phyloP scores from a whole-genome alignment of 1,284 basidiomycete species.

The Trametes versicolor region DNA sequence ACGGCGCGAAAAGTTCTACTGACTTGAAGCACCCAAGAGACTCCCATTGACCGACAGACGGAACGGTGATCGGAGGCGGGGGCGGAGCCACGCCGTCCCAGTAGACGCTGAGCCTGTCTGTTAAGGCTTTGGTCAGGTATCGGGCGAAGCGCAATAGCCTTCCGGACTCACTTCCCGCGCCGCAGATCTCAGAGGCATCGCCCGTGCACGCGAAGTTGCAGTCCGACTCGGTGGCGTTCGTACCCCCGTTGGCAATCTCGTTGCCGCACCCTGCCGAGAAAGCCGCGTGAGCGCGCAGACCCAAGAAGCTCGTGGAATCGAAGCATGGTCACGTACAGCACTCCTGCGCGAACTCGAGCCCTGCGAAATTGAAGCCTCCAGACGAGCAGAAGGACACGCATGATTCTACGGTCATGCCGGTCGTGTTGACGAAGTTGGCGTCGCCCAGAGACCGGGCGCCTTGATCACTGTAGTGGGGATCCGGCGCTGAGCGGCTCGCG shows the following conservation, averaged over 20 bases:
- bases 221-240: constrained; percentile 56
- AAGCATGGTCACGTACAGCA: constrained; percentile 59
- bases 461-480: constrained; percentile 60
- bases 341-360: constrained; percentile 65
- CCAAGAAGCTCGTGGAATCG: not conserved
- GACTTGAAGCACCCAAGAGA: constrained; percentile 75
- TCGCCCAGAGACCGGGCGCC: constrained; percentile 61
- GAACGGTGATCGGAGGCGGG: constrained; percentile 57
- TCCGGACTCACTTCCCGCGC: constrained; percentile 50
- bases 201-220: constrained; percentile 74
- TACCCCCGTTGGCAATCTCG: constrained; percentile 55
- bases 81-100: constrained; percentile 67
- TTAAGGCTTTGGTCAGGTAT: constrained; percentile 11
- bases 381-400: constrained; percentile 70
- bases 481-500: constrained; percentile 1
- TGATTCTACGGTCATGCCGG: constrained; percentile 69
- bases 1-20: constrained; percentile 34
- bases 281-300: constrained; percentile 8
- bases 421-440: constrained; percentile 53
- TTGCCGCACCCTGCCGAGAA: constrained; percentile 67
- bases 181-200: constrained; percentile 65
- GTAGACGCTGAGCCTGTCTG: constrained; percentile 67
- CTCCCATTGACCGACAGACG: constrained; percentile 65
- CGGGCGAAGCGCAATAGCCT: constrained; percentile 12
- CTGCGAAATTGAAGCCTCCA: constrained; percentile 65